Evolutionary conservation across 495 filamentous ascomycete genomes (phyloP).

Genomic region (Oidiodendron maius): DNA sequence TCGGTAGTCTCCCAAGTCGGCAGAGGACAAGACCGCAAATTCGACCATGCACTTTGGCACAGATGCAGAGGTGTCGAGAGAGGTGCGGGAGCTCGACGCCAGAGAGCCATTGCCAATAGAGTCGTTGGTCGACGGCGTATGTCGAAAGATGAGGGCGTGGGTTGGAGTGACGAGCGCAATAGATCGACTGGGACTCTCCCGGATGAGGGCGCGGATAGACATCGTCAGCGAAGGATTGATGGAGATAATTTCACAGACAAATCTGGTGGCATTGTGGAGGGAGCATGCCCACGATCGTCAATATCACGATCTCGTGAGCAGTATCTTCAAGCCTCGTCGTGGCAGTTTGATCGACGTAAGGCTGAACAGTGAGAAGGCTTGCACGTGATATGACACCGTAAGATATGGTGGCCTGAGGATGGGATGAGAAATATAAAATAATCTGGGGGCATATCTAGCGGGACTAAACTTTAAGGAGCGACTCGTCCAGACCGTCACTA

Average conservation of each 20-base stretch:
- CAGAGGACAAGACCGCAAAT: conserved; percentile 58
- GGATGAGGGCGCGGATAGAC: conserved; percentile 56
- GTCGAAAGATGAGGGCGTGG: conserved; percentile 76
- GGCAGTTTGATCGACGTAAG: not conserved
- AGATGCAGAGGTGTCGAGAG: conserved; percentile 24
- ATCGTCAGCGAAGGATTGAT: conserved; percentile 22
- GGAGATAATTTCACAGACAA: not conserved
- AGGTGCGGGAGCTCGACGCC: conserved; percentile 31
- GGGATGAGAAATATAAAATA: too few species aligned
- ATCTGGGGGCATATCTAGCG: too few species aligned
- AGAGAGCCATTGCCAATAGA: conserved; percentile 46
- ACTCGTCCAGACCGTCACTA: too few species aligned
- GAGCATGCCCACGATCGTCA: not conserved
- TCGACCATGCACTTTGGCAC: conserved; percentile 79
- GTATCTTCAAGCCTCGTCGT: too few species aligned
- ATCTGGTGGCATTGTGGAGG: conserved; percentile 16
- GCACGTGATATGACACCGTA: too few species aligned
- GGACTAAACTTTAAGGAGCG: too few species aligned
- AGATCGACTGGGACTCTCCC: conserved; percentile 76
- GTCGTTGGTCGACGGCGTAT: conserved; percentile 54
- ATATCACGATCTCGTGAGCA: not conserved
- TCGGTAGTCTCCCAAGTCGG: conserved; percentile 67
- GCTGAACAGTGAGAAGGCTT: too few species aligned
- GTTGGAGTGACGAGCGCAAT: conserved; percentile 75
- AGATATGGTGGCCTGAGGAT: too few species aligned